These are phyloP conservation scores for Discostella stelligera DNA, from an alignment of 352 stramenopile genomes.

Conservation along the genomic window DNA sequence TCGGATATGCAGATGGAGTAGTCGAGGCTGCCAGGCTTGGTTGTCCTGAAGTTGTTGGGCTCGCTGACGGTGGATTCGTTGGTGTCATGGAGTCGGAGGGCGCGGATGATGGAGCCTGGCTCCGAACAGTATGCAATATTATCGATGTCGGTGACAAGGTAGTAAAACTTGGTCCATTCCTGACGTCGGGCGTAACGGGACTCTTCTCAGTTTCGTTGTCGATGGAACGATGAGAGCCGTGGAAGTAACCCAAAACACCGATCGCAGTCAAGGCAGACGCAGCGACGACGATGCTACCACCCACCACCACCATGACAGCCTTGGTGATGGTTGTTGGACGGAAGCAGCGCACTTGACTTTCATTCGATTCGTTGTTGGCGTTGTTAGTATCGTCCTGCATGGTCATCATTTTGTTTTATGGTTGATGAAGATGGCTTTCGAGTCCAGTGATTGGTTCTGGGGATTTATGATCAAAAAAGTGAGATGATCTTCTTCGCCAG, in stretches of 20 bases:
- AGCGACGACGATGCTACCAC: slow-evolving; percentile 7
- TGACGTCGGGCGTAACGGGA: background rate
- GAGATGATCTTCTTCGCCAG: no score
- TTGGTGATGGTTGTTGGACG: background rate
- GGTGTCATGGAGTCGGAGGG: background rate
- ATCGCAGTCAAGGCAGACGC: slow-evolving; percentile 6
- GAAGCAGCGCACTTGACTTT: background rate
- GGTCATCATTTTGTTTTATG: background rate
- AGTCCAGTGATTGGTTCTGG: no score
- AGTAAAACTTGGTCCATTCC: background rate
- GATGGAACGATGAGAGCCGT: background rate
- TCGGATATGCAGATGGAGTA: slow-evolving; percentile 3
- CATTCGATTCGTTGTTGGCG: background rate
- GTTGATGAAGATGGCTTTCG: no score
- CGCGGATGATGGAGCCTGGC: background rate
- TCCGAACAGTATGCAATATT: background rate
- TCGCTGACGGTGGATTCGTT: background rate
- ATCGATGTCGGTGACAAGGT: slow-evolving; percentile 7
- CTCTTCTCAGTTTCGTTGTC: background rate
- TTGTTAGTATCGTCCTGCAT: background rate
- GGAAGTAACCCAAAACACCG: background rate
- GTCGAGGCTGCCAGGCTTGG: background rate
- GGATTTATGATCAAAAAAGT: no score
- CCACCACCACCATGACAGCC: background rate
- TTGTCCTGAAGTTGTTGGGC: background rate